Conservation (phyloP, 768 basidiomycete genomes). For the Hemileccinum rubropunctum region DNA sequence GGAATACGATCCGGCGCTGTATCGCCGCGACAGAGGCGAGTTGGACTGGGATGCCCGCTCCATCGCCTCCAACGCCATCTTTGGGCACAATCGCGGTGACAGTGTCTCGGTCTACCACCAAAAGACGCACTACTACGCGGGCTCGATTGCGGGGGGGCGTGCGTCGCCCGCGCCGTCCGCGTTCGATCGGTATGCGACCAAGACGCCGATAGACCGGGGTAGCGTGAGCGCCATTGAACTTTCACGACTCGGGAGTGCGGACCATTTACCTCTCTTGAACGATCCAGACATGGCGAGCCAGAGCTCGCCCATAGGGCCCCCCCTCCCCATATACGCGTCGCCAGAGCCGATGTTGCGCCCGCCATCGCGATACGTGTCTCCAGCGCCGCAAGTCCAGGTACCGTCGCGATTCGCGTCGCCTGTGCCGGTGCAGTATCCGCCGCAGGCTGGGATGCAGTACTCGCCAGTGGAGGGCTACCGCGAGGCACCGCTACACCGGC, state of each 20-base stretch:
- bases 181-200: conserved; percentile 58
- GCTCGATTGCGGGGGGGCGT: conserved; percentile 32
- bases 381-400: conserved; percentile 30
- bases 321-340: conserved; percentile 28
- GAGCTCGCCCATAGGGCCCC: conserved; percentile 19
- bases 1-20: conserved; percentile 78
- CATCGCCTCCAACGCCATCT: conserved; percentile 56
- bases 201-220: conserved; percentile 37
- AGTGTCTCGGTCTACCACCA: conserved; percentile 40
- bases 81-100: conserved; percentile 38
- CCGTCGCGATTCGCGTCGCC: conserved; percentile 32
- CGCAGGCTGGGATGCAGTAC: conserved; percentile 23
- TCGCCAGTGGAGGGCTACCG: conserved; percentile 39
- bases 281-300: conserved; percentile 15
- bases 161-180: conserved; percentile 42
- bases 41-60: conserved; percentile 86
- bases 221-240: conserved; percentile 50
- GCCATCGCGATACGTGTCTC: conserved; percentile 31
- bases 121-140: conserved; percentile 41
- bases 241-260: conserved; percentile 43
- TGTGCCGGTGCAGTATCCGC: conserved; percentile 43
- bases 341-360: conserved; percentile 15
- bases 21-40: conserved; percentile 80
- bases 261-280: conserved; percentile 60
- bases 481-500: conserved; percentile 65